Evolutionary conservation across 1,139 yeast genomes (phyloP).

Genomic region (Yamadazyma diddensiae): DNA sequence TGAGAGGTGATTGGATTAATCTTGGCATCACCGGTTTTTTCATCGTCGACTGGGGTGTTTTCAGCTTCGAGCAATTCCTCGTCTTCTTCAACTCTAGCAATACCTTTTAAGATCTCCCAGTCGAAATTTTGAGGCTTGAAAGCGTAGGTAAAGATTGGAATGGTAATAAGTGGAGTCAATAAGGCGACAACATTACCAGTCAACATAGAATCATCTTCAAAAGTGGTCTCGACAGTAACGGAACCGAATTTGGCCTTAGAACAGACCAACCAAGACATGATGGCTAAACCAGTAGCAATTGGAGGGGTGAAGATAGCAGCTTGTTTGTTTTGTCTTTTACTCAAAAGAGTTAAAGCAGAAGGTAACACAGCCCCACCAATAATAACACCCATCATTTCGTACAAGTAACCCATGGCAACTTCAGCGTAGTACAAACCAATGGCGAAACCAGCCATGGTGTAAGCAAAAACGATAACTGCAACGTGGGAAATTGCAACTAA

Average conservation of each 20-base stretch:
- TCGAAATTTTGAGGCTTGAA: conserved; percentile 74
- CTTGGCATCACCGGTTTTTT: conserved; percentile 25
- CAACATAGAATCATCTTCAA: conserved; percentile 78
- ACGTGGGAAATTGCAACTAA: conserved; percentile 67
- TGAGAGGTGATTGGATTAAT: conserved; percentile 27
- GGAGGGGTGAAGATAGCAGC: conserved; percentile 65
- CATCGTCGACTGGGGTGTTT: conserved; percentile 10
- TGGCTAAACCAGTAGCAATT: conserved; percentile 58
- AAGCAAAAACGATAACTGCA: conserved; percentile 62
- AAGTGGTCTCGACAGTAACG: conserved; percentile 62
- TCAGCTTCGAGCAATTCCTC: conserved; percentile 52
- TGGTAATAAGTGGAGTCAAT: conserved; percentile 64
- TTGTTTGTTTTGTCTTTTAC: conserved; percentile 59
- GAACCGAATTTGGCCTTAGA: conserved; percentile 53
- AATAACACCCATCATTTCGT: conserved; percentile 83
- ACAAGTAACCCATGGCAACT: conserved; percentile 81
- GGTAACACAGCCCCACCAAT: conserved; percentile 87
- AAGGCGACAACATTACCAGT: conserved; percentile 84
- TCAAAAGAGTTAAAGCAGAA: conserved; percentile 66
- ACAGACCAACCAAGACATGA: conserved; percentile 64
- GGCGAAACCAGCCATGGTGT: conserved; percentile 77
- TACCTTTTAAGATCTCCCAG: conserved; percentile 57
- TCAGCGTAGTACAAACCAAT: conserved; percentile 80
- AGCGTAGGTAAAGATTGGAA: conserved; percentile 62
- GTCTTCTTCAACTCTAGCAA: conserved; percentile 60